Conservation (phyloP, 1,284 basidiomycete species). For the Sporisorium sorghi region DNA sequence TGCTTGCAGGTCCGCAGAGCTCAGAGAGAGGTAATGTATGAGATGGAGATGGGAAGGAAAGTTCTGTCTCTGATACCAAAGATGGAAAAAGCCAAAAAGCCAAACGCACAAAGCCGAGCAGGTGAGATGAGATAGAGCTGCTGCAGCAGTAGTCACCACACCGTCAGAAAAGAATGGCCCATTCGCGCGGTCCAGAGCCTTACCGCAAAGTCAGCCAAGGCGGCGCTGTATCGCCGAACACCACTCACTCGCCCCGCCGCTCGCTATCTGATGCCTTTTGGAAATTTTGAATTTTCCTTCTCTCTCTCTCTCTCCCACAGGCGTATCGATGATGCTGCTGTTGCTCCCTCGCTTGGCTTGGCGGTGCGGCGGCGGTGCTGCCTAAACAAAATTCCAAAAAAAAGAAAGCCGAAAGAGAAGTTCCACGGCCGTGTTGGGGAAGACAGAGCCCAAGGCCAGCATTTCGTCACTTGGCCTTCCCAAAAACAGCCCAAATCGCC, state of each 20-base stretch:
- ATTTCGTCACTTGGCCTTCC: neutral
- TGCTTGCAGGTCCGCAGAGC: neutral
- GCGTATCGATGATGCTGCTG: constrained; percentile 2
- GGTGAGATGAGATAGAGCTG: constrained; percentile 16
- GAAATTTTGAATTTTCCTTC: neutral
- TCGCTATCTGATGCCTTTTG: neutral
- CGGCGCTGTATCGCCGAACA: neutral
- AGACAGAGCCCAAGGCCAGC: neutral
- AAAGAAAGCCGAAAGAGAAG: constrained; percentile 9
- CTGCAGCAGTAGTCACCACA: constrained; percentile 11
- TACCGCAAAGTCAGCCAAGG: neutral
- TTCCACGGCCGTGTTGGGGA: neutral
- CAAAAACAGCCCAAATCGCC: constrained; percentile 8
- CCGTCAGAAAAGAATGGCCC: constrained; percentile 12
- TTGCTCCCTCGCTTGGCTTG: constrained; percentile 3
- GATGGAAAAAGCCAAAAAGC: neutral
- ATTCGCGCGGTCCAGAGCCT: constrained; percentile 5
- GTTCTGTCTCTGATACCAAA: too few species aligned
- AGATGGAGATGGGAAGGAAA: neutral
- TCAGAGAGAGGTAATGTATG: too few species aligned
- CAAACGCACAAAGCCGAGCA: constrained; percentile 1
- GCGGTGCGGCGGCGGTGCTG: too few species aligned
- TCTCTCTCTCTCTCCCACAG: neutral
- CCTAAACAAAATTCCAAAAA: constrained; percentile 3
- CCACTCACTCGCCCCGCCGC: too few species aligned